Evolutionary conservation across 441 rosid genomes (phyloP).

Genomic region (Rhodomyrtus psidioides): DNA sequence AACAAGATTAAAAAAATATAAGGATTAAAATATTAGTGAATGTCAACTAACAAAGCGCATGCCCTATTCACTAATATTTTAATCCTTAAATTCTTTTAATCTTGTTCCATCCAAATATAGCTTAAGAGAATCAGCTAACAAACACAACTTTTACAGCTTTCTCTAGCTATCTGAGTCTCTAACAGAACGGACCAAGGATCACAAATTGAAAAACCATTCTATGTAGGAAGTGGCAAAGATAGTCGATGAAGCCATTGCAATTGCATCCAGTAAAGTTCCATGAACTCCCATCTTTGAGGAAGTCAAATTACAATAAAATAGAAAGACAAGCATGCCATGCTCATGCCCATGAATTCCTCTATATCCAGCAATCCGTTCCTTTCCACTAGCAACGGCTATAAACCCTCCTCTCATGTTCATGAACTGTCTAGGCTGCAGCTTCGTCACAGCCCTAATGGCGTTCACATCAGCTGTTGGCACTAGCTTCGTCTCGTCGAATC

Average conservation of each 20-base stretch:
- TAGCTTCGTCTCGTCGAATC: conserved; percentile 77
- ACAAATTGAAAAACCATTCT: not conserved
- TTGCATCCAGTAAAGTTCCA: too few species aligned
- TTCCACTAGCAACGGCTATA: too few species aligned
- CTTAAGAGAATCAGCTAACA: not conserved
- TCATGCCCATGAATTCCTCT: too few species aligned
- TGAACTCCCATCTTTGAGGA: not conserved
- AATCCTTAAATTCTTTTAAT: not conserved
- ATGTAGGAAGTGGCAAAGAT: not conserved
- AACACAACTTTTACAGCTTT: not conserved
- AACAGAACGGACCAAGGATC: not conserved
- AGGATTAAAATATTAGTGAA: too few species aligned
- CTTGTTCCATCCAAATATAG: not conserved
- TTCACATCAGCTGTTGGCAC: conserved; percentile 65
- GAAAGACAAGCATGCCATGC: too few species aligned
- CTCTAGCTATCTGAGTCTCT: not conserved
- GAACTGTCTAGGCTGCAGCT: conserved; percentile 79
- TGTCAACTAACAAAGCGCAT: too few species aligned
- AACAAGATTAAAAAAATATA: too few species aligned
- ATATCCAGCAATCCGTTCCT: too few species aligned
- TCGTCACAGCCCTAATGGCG: conserved; percentile 64
- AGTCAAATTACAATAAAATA: not conserved
- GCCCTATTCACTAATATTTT: not conserved
- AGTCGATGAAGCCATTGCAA: not conserved
- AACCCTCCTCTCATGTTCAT: too few species aligned